Conservation (phyloP, 2,329 filamentous ascomycete species). For the Elsinoe arachidis region DNA sequence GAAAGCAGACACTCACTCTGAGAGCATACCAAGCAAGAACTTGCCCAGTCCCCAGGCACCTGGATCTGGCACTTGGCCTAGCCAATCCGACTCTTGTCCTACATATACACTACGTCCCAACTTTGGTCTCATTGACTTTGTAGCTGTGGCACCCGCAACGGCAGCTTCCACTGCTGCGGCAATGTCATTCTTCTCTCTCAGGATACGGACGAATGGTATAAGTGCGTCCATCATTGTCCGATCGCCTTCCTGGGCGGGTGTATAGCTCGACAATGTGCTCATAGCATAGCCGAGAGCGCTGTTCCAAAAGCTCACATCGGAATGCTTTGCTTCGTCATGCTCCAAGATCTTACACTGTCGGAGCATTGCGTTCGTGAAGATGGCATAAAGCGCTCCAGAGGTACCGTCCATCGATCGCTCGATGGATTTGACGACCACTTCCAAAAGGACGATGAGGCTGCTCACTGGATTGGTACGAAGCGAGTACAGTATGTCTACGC, state of each 20-base stretch:
- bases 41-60: slow-evolving; percentile 38
- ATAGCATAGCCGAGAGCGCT: slow-evolving; percentile 64
- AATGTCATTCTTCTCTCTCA: slow-evolving; percentile 29
- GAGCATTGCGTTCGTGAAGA: not conserved
- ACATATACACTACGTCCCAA: slow-evolving; percentile 78
- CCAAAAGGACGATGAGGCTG: not conserved
- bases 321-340: not conserved
- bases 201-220: slow-evolving; percentile 70
- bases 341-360: not conserved
- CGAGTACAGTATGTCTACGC: not conserved
- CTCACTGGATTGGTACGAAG: not conserved
- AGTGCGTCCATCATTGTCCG: slow-evolving; percentile 84
- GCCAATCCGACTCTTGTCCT: slow-evolving; percentile 51
- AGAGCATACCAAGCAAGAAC: slow-evolving; percentile 49
- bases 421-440: not conserved
- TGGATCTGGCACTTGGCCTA: slow-evolving; percentile 58
- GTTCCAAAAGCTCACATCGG: slow-evolving; percentile 47
- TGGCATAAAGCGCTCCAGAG: not conserved
- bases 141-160: slow-evolving; percentile 65
- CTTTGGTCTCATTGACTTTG: slow-evolving; percentile 84
- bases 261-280: slow-evolving; percentile 76
- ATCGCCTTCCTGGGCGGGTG: slow-evolving; percentile 79
- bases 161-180: slow-evolving; percentile 63
- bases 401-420: not conserved
- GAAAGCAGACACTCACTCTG: not conserved